These are phyloP conservation scores for Globisporangium perplexum DNA, from an alignment of 352 stramenopile species.

Conservation along the genomic window DNA sequence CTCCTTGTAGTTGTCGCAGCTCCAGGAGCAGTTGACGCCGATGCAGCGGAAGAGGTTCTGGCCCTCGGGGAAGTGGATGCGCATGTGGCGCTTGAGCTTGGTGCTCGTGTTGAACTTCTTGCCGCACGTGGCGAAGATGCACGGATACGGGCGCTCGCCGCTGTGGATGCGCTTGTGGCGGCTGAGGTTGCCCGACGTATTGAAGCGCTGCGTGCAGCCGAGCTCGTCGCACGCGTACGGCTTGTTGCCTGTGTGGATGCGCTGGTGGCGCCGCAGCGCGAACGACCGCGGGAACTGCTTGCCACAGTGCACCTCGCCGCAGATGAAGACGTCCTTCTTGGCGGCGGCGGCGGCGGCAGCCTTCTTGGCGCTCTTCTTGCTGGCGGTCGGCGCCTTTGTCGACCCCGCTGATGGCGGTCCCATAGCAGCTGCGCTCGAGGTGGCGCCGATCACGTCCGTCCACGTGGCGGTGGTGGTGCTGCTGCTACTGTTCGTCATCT, in stretches of 20 bases:
- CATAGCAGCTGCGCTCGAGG: no score
- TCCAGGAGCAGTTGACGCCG: constrained; percentile 44
- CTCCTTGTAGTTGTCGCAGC: constrained; percentile 84
- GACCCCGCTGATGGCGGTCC: no score
- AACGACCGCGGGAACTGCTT: constrained; percentile 85
- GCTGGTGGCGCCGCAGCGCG: constrained; percentile 74
- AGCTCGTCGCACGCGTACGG: constrained; percentile 77
- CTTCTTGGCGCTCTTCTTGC: no score
- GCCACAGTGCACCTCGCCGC: constrained; percentile 68
- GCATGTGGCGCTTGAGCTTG: constrained; percentile 88
- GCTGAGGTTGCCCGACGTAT: constrained; percentile 84
- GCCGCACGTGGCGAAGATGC: constrained; percentile 65
- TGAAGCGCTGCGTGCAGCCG: constrained; percentile 74
- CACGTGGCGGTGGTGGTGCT: neutral
- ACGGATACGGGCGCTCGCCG: constrained; percentile 77
- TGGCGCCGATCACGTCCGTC: constrained; percentile 1
- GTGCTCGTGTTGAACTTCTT: constrained; percentile 88
- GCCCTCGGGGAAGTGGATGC: constrained; percentile 78
- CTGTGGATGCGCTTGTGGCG: constrained; percentile 87
- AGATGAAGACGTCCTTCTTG: constrained; percentile 65
- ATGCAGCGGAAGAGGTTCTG: constrained; percentile 74
- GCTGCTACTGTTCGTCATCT: no score
- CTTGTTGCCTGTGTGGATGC: constrained; percentile 81
- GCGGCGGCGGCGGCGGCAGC: neutral
- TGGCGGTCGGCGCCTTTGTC: no score